These are phyloP conservation scores for Dothideomycetes sp. DNA, from an alignment of 2,329 filamentous ascomycete species.

Conservation along the genomic window DNA sequence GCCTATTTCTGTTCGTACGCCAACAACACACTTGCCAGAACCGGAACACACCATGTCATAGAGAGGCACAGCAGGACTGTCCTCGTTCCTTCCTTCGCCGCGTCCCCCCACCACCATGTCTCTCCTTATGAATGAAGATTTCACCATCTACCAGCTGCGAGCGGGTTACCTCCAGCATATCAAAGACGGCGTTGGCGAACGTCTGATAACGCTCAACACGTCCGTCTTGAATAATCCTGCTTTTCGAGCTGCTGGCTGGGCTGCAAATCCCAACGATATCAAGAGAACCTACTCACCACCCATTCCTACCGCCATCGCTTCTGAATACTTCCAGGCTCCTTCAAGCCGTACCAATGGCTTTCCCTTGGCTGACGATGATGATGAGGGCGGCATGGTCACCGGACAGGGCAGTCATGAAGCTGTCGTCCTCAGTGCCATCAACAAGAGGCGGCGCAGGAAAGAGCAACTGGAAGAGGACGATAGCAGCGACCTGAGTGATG, in stretches of 20 bases:
- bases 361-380: slow-evolving; percentile 53
- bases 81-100: slow-evolving; percentile 2
- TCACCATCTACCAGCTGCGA: slow-evolving; percentile 74
- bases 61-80: slow-evolving; percentile 14
- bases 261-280: slow-evolving; percentile 61
- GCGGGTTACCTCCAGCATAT: slow-evolving; percentile 72
- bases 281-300: slow-evolving; percentile 80
- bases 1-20: too few species aligned
- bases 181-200: slow-evolving; percentile 75
- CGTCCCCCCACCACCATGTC: slow-evolving; percentile 22
- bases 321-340: slow-evolving; percentile 74
- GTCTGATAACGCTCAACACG: slow-evolving; percentile 72
- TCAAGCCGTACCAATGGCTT: slow-evolving; percentile 49
- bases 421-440: slow-evolving; percentile 53
- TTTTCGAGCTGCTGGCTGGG: slow-evolving; percentile 78
- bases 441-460: slow-evolving; percentile 57
- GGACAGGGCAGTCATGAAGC: slow-evolving; percentile 57
- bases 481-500: slow-evolving; percentile 75
- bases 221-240: slow-evolving; percentile 68
- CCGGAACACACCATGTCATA: too few species aligned
- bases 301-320: slow-evolving; percentile 66
- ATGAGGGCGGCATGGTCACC: slow-evolving; percentile 61
- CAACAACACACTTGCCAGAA: too few species aligned
- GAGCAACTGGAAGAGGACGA: slow-evolving; percentile 78
- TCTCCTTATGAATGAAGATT: slow-evolving; percentile 35